Conservation (phyloP, 768 basidiomycete genomes). For the Suillus americanus region DNA sequence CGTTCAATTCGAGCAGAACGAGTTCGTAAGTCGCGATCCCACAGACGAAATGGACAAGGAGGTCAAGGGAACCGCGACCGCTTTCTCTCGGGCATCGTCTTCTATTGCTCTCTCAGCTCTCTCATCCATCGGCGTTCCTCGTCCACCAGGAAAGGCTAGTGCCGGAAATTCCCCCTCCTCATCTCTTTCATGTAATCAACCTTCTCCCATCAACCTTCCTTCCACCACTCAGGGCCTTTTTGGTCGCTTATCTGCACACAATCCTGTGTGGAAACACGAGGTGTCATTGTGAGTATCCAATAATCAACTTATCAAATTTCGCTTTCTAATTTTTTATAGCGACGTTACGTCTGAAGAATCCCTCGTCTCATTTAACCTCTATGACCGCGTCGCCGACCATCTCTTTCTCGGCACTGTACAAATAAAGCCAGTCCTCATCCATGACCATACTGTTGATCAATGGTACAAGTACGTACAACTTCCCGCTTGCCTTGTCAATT, state of each 20-base stretch:
- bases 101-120: constrained; percentile 67
- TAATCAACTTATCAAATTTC: constrained; percentile 10
- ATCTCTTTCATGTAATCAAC: constrained; percentile 37
- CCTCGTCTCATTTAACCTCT: constrained; percentile 83
- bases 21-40: constrained; percentile 92
- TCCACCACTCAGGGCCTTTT: constrained; percentile 49
- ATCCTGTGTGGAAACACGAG: constrained; percentile 99
- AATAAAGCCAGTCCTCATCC: constrained; percentile 86
- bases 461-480: constrained; percentile 83
- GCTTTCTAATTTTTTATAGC: constrained; percentile 44
- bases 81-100: constrained; percentile 54
- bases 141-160: constrained; percentile 42
- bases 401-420: constrained; percentile 90
- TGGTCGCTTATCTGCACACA: constrained; percentile 69
- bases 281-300: constrained; percentile 84
- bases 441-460: constrained; percentile 93
- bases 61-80: constrained; percentile 76
- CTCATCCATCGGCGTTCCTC: constrained; percentile 57
- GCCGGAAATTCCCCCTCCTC: constrained; percentile 44
- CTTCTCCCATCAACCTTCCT: constrained; percentile 24
- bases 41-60: constrained; percentile 85
- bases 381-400: constrained; percentile 84
- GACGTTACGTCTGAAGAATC: constrained; percentile 92
- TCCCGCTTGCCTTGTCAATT: constrained; percentile 13
- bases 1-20: constrained; percentile 98